phyloP scores from a whole-genome alignment of 169 alveolate genomes.

The Plasmodium gonderi region DNA sequence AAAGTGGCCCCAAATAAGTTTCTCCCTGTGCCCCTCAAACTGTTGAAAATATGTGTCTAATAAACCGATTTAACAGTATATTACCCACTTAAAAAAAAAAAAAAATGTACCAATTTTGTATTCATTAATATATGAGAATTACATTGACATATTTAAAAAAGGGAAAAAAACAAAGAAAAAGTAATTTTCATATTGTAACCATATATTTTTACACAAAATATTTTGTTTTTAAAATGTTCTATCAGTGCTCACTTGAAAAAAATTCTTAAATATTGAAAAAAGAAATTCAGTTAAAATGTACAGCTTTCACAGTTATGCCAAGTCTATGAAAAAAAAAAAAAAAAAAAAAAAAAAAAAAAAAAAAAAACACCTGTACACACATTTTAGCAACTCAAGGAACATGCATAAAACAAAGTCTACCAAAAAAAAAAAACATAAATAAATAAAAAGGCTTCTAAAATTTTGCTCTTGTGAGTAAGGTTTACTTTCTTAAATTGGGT shows the following conservation, averaged over 20 bases:
- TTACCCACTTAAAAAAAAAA: not conserved
- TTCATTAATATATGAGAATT: not conserved
- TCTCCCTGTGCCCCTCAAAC: not conserved
- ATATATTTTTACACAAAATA: not conserved
- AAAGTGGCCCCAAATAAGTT: not conserved
- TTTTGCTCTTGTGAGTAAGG: not conserved
- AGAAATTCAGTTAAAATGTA: not conserved
- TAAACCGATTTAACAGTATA: conserved; percentile 4
- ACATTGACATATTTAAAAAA: not conserved
- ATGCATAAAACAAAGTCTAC: not conserved
- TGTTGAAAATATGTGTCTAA: not conserved
- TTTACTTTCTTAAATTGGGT: not conserved
- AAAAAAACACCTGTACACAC: conserved; percentile 5
- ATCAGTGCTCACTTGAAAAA: not conserved
- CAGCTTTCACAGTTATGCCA: not conserved
- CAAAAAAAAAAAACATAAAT: not conserved
- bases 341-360: conserved; percentile 1
- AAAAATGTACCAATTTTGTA: not conserved
- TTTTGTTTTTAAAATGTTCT: not conserved
- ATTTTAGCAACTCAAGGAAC: not conserved
- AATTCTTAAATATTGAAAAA: not conserved
- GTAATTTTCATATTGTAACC: not conserved
- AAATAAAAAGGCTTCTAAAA: not conserved
- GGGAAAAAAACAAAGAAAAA: not conserved
- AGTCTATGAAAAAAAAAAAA: not conserved